Conservation (phyloP, 495 filamentous ascomycete genomes). For the Paragyromitra xinjiangensis region DNA sequence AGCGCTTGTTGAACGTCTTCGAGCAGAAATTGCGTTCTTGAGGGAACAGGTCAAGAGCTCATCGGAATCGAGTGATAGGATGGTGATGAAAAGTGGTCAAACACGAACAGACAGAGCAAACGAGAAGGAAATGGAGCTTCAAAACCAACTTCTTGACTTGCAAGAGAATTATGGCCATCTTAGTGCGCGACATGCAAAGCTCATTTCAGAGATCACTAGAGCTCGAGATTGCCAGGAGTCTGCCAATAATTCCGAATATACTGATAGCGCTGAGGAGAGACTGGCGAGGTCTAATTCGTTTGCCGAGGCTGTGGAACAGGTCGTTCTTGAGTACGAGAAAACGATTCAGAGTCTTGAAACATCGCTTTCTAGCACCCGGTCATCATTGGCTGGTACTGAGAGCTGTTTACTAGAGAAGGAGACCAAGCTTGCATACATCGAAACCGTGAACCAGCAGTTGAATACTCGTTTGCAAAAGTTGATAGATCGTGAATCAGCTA, state of each 20-base stretch:
- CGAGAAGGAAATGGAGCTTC: constrained; percentile 86
- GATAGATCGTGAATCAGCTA: constrained; percentile 85
- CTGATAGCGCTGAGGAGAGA: constrained; percentile 84
- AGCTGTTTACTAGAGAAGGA: constrained; percentile 90
- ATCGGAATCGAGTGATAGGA: constrained; percentile 74
- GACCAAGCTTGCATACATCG: constrained; percentile 87
- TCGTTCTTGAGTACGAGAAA: constrained; percentile 98
- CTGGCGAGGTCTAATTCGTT: constrained; percentile 94
- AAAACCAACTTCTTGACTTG: constrained; percentile 90
- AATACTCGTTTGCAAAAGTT: constrained; percentile 87
- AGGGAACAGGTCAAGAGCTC: constrained; percentile 86
- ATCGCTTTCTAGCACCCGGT: constrained; percentile 86
- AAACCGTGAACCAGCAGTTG: constrained; percentile 89
- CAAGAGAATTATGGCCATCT: constrained; percentile 95
- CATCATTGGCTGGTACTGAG: constrained; percentile 83
- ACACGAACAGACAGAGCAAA: constrained; percentile 71
- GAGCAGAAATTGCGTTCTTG: constrained; percentile 91
- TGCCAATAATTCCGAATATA: constrained; percentile 66
- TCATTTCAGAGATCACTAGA: constrained; percentile 92
- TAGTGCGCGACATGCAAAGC: constrained; percentile 87
- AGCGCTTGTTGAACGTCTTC: constrained; percentile 89
- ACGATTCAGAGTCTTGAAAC: constrained; percentile 94
- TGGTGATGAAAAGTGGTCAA: constrained; percentile 44
- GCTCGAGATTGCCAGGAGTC: constrained; percentile 73
- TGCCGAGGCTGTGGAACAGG: constrained; percentile 91